A percentile compares a stretch with the other conserved stretches of the same genome.
These are phyloP conservation scores for Leptomonas pyrrhocoris DNA, from an alignment of 208 protist species.

Conservation along the genomic window DNA sequence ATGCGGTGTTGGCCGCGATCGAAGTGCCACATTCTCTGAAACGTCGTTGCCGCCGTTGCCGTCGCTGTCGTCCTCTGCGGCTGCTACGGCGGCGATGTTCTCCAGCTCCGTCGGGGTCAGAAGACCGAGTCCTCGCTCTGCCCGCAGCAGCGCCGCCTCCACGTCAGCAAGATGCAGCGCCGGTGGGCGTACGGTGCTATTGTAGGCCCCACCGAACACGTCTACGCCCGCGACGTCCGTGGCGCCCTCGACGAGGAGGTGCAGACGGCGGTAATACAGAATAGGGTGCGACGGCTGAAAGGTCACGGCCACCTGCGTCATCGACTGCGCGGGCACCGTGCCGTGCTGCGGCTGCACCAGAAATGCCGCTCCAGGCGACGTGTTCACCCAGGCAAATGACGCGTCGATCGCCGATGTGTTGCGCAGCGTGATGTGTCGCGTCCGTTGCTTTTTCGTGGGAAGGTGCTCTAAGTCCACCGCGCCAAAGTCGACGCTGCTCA, in stretches of 20 bases:
- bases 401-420: conserved; percentile 55
- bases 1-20: neutral
- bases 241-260: conserved; percentile 64
- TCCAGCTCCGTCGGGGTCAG: conserved; percentile 68
- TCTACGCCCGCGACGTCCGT: conserved; percentile 69
- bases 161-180: conserved; percentile 65
- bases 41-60: neutral
- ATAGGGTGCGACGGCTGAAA: conserved; percentile 80
- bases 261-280: conserved; percentile 87
- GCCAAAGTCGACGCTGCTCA: conserved; percentile 76
- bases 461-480: conserved; percentile 69
- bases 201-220: conserved; percentile 87
- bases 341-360: conserved; percentile 50
- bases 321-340: conserved; percentile 52
- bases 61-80: neutral
- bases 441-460: conserved; percentile 33
- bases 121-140: conserved; percentile 58
- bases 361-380: conserved; percentile 69
- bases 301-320: conserved; percentile 52
- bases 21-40: neutral
- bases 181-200: conserved; percentile 51
- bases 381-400: conserved; percentile 28
- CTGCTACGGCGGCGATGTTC: conserved; percentile 38
- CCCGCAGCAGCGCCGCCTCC: conserved; percentile 57
- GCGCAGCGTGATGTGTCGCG: conserved; percentile 34